A percentile compares a stretch with the other conserved stretches of the same genome.
phyloP scores from a whole-genome alignment of 768 basidiomycete species.

The Russula lepida region DNA sequence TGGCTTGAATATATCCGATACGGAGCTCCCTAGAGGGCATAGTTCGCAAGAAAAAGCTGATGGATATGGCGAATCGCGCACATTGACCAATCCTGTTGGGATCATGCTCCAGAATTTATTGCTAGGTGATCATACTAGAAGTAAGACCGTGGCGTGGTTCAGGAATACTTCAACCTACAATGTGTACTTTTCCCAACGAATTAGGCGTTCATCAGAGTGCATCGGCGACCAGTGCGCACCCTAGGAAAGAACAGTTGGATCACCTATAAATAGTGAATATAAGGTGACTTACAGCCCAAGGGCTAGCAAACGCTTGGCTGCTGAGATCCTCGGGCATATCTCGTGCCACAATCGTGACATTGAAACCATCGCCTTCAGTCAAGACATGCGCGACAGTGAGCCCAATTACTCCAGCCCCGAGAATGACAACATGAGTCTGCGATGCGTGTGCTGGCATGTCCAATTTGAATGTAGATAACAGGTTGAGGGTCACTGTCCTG shows the following conservation, averaged over 20 bases:
- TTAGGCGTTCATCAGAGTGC: conserved; percentile 28
- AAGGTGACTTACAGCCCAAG: conserved; percentile 37
- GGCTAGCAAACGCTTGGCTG: conserved; percentile 41
- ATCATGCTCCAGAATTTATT: conserved; percentile 43
- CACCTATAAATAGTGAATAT: background rate
- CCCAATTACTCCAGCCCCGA: conserved; percentile 40
- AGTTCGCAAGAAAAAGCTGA: background rate
- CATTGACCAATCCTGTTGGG: conserved; percentile 35
- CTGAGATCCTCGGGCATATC: conserved; percentile 34
- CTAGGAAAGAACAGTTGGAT: conserved; percentile 22
- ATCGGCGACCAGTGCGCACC: conserved; percentile 42
- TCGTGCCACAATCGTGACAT: conserved; percentile 31
- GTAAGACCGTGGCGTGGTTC: background rate
- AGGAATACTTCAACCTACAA: conserved; percentile 30
- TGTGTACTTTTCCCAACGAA: conserved; percentile 34
- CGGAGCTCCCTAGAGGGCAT: conserved; percentile 30
- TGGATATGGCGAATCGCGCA: conserved; percentile 19
- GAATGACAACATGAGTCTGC: conserved; percentile 28
- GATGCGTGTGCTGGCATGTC: conserved; percentile 1
- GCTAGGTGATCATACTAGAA: conserved; percentile 22
- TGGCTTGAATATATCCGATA: conserved; percentile 27
- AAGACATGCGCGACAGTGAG: conserved; percentile 35
- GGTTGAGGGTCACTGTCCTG: background rate
- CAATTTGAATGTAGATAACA: background rate
- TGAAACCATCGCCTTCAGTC: conserved; percentile 23